Percentiles rank a stretch among this genome's conserved stretches.
Conservation (phyloP, 441 rosid species). For the Codiaeum variegatum region DNA sequence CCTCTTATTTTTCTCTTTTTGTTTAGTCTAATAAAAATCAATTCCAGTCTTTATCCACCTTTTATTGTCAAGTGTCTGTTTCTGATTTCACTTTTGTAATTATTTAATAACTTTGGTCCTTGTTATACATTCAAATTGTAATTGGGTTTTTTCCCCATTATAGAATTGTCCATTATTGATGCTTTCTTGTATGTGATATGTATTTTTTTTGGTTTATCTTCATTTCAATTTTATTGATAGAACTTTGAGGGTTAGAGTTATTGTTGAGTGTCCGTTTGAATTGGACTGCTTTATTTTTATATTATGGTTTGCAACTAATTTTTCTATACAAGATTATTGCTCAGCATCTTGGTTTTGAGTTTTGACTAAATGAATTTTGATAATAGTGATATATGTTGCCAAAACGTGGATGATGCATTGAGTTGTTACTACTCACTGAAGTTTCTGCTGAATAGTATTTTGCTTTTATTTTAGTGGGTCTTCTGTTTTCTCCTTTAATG, state of each 20-base stretch:
- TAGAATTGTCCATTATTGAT: constrained; percentile 10
- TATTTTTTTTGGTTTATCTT: not conserved
- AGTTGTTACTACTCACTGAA: not conserved
- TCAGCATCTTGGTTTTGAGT: not conserved
- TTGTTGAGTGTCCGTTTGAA: constrained; percentile 3
- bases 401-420: not conserved
- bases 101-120: not conserved
- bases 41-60: not conserved
- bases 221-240: not conserved
- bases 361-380: not conserved
- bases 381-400: constrained; percentile 1
- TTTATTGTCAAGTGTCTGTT: constrained; percentile 7
- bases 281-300: not conserved
- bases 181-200: not conserved
- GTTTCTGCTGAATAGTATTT: not conserved
- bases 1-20: constrained; percentile 18
- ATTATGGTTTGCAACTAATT: not conserved
- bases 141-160: constrained; percentile 5
- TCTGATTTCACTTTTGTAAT: not conserved
- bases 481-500: not conserved
- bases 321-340: not conserved
- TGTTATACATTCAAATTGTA: not conserved
- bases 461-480: not conserved
- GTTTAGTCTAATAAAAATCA: not conserved
- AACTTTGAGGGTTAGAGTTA: not conserved